Percentiles rank a stretch among this genome's conserved stretches.
Evolutionary conservation across 805 yeast species (phyloP).

Genomic region (Yamadazyma tumulicola): DNA sequence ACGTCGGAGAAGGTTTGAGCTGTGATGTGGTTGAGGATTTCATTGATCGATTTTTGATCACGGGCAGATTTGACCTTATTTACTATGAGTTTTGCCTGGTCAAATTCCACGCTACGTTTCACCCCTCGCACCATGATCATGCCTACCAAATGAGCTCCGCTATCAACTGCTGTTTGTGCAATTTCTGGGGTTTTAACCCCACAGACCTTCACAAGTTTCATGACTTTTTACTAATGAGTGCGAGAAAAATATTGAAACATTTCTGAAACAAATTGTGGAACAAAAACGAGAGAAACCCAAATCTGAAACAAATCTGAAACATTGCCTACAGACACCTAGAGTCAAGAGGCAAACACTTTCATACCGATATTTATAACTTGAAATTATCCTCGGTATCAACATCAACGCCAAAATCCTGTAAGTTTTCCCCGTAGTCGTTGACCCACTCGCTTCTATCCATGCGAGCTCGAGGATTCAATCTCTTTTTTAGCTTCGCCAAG

Average conservation of each 20-base stretch:
- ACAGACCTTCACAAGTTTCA: conserved; percentile 71
- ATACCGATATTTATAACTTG: not conserved
- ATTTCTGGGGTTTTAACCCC: conserved; percentile 70
- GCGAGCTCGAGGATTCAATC: conserved; percentile 36
- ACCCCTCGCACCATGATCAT: conserved; percentile 83
- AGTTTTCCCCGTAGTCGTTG: conserved; percentile 78
- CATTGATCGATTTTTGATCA: conserved; percentile 16
- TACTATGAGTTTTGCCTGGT: conserved; percentile 27
- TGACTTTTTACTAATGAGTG: no score
- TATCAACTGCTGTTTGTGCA: conserved; percentile 63
- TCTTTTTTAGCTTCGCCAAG: conserved; percentile 23
- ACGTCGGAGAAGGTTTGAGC: conserved; percentile 10
- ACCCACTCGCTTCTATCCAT: conserved; percentile 54
- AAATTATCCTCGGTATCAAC: conserved; percentile 49
- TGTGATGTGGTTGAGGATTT: conserved; percentile 14
- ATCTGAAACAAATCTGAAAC: not conserved
- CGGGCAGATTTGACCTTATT: conserved; percentile 23
- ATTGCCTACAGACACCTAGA: not conserved
- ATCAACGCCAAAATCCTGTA: conserved; percentile 89
- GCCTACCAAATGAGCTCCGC: conserved; percentile 78
- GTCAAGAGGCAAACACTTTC: no score
- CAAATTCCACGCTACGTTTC: conserved; percentile 56
- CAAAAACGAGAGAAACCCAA: no score
- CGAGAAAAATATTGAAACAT: no score
- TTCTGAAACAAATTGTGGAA: no score